These are phyloP conservation scores for Penicillium ochrochloron DNA, from an alignment of 495 filamentous ascomycete species.

Conservation along the genomic window DNA sequence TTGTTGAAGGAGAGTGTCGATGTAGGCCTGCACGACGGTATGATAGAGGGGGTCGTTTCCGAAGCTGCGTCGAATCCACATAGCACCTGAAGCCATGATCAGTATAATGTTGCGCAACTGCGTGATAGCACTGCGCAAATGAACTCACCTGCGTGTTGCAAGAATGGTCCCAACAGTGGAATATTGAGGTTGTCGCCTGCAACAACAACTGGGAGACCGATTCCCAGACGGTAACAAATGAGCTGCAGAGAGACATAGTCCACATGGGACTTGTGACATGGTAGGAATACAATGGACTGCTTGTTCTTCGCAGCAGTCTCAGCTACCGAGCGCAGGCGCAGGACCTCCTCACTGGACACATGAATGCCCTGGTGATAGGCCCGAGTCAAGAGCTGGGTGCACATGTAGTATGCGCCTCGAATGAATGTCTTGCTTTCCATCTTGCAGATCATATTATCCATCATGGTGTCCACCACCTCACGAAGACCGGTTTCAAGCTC, in stretches of 20 bases:
- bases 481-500: slow-evolving; percentile 66
- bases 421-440: slow-evolving; percentile 96
- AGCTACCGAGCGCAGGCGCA: slow-evolving; percentile 79
- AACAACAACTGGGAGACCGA: slow-evolving; percentile 89
- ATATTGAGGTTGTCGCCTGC: slow-evolving; percentile 97
- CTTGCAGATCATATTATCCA: slow-evolving; percentile 97
- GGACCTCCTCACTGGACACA: slow-evolving; percentile 90
- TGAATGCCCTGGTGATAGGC: slow-evolving; percentile 97
- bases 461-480: slow-evolving; percentile 81
- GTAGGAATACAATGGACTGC: slow-evolving; percentile 94
- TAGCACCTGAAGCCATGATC: slow-evolving; percentile 63
- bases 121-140: too few relatives aligned
- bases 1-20: slow-evolving; percentile 86
- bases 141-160: slow-evolving; percentile 82
- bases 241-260: slow-evolving; percentile 94
- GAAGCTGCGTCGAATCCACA: slow-evolving; percentile 95
- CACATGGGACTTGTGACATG: slow-evolving; percentile 91
- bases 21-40: slow-evolving; percentile 91
- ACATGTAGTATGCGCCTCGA: slow-evolving; percentile 84
- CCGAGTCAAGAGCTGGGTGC: slow-evolving; percentile 84
- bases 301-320: slow-evolving; percentile 81
- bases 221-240: slow-evolving; percentile 90
- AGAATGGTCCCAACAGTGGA: slow-evolving; percentile 82
- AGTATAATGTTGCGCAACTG: slow-evolving; percentile 13
- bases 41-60: slow-evolving; percentile 89